These are phyloP conservation scores for Pseudogymnoascus pannorum DNA, from an alignment of 2,329 filamentous ascomycete species.

Conservation along the genomic window DNA sequence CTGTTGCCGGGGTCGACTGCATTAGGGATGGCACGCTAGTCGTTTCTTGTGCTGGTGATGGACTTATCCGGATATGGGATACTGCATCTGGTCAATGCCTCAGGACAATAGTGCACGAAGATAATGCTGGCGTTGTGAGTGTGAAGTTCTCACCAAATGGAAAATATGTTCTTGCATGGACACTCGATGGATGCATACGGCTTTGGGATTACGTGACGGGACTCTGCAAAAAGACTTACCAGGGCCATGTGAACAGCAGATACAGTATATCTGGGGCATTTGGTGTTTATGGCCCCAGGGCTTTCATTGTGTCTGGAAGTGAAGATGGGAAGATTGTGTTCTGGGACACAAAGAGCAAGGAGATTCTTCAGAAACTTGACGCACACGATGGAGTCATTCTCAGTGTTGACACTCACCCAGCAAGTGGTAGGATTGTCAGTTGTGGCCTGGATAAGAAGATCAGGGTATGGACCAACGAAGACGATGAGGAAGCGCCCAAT, in stretches of 20 bases:
- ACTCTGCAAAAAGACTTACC: slow-evolving; percentile 91
- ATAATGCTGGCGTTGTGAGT: slow-evolving; percentile 81
- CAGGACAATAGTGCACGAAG: slow-evolving; percentile 90
- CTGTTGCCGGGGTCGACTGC: slow-evolving; percentile 89
- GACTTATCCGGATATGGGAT: slow-evolving; percentile 91
- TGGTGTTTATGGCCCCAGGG: slow-evolving; percentile 51
- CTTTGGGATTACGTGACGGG: slow-evolving; percentile 95
- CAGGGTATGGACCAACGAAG: slow-evolving; percentile 49
- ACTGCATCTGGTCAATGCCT: slow-evolving; percentile 91
- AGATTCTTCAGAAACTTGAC: slow-evolving; percentile 61
- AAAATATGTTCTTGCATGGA: slow-evolving; percentile 85
- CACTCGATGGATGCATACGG: slow-evolving; percentile 80
- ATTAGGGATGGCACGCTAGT: slow-evolving; percentile 87
- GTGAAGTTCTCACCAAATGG: slow-evolving; percentile 94
- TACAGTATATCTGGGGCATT: slow-evolving; percentile 85
- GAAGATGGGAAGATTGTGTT: slow-evolving; percentile 80
- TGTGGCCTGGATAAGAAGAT: slow-evolving; percentile 56
- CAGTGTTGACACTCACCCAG: slow-evolving; percentile 57
- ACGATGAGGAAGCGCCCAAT: slow-evolving; percentile 16
- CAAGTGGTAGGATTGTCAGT: slow-evolving; percentile 47
- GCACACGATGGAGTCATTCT: slow-evolving; percentile 52
- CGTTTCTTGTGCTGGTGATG: slow-evolving; percentile 85
- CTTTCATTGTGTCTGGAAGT: slow-evolving; percentile 73
- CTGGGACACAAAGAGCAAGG: slow-evolving; percentile 87
- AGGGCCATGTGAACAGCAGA: slow-evolving; percentile 77